phyloP scores from a whole-genome alignment of 805 yeast species.

The Metschnikowia cerradonensis region DNA sequence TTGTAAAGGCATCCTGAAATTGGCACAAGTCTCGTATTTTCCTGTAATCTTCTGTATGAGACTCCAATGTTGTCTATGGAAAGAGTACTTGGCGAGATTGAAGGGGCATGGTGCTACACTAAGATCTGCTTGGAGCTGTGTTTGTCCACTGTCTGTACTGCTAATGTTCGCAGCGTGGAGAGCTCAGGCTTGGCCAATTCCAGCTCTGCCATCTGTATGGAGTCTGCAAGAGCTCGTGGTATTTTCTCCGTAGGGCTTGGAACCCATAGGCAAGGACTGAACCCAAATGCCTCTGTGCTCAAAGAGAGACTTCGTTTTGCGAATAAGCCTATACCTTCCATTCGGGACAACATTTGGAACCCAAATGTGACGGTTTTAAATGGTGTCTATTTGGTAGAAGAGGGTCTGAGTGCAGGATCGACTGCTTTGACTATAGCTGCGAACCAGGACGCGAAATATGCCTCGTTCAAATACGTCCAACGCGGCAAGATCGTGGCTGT shows the following conservation, averaged over 20 bases:
- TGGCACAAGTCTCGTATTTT: not conserved
- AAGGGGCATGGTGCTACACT: not conserved
- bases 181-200: not conserved
- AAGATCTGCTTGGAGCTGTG: conserved; percentile 2
- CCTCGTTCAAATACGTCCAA: not conserved
- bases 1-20: not conserved
- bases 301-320: not conserved
- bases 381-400: not conserved
- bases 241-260: not conserved
- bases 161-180: not conserved
- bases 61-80: not conserved
- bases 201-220: not conserved
- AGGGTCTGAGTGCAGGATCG: not conserved
- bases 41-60: not conserved
- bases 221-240: not conserved
- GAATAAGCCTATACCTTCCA: not conserved
- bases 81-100: not conserved
- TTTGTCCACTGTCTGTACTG: not conserved
- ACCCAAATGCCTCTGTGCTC: not conserved
- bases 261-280: not conserved
- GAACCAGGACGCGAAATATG: not conserved
- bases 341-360: not conserved
- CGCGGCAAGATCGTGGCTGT: not conserved
- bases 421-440: conserved; percentile 1
- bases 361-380: not conserved